Evolutionary conservation across 2,329 filamentous ascomycete genomes (phyloP), one percentile per base, ranked within the genome.

Genomic region (Fusarium goolgardi): DNA sequence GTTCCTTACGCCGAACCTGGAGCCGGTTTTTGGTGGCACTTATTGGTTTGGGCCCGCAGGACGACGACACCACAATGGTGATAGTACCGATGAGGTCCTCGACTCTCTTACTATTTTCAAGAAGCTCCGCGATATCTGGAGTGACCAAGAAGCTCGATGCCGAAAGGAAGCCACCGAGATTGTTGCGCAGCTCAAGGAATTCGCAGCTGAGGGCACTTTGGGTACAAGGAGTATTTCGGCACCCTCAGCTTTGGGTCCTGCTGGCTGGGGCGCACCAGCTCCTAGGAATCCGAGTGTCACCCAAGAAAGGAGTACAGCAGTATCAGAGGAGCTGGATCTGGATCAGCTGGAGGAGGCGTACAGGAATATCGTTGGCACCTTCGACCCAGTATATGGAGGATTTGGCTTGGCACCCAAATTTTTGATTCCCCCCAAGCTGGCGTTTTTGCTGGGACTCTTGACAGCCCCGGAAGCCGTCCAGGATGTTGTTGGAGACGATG

Each of bases 1-100:
- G n/a, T 98, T 99, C 77, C 85, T 98, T 31, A 99, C 96, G 0
- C 94, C 96, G 1, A 90, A 97, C 71, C 85, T 98, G 27, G 91
- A 97, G 75, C 96, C 96, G 1, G 91, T 99, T 12, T 98, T 97
- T 79, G 96, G 96, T 37, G 95, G 95, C 25, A 97, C 95, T 11
- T 98, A 97, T 79, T 98, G 94, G 92, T 93, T 94, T 6, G 92
- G 92, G 1, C 92, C 94, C 0, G 90, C 88, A 49, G 87, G 88
- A 6, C 67, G 75, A 40, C 75, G 76, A n/a, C 76, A 76, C 25
- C 61, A 72, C 5, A 66, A 61, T 12, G 81, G 83, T 2, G 79
- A 80, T 9, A 71, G 68, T 27, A 84, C 84, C 13, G 81, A 85
- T 6, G 88, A 88, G 45, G 87, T 90, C 6, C 85, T 92, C n/a